Evolutionary conservation across 176 grass and related monocot species (phyloP).

Genomic region (Zea luxurians): DNA sequence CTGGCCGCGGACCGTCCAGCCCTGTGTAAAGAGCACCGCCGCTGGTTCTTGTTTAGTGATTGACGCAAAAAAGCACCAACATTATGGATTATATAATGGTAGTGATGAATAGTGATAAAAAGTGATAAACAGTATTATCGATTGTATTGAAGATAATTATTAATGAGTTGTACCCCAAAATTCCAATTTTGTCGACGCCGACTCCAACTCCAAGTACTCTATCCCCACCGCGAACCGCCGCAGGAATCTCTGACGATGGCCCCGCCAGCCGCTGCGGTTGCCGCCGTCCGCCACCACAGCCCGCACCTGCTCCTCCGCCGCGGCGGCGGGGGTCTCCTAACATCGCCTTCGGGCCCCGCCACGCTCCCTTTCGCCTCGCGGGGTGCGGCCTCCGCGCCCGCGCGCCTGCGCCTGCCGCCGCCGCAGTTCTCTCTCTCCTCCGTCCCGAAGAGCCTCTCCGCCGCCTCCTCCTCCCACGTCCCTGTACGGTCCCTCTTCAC

Average conservation of each 20-base stretch:
- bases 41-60: too few relatives aligned
- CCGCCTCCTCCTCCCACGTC: conserved; percentile 25
- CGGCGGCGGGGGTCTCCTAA: background rate
- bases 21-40: too few relatives aligned
- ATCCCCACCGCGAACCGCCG: background rate
- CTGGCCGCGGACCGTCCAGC: too few relatives aligned
- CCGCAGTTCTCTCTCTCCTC: conserved; percentile 44
- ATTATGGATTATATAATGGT: too few relatives aligned
- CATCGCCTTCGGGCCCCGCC: background rate
- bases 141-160: too few relatives aligned
- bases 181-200: background rate
- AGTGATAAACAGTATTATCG: too few relatives aligned
- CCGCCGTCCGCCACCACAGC: background rate
- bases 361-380: conserved; percentile 37
- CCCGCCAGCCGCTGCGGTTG: conserved; percentile 7
- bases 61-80: too few relatives aligned
- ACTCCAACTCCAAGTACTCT: background rate
- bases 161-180: too few relatives aligned
- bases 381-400: conserved; percentile 15
- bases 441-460: conserved; percentile 46
- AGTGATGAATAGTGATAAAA: too few relatives aligned
- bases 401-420: conserved; percentile 30
- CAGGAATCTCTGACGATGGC: conserved; percentile 46
- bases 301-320: background rate
- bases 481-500: conserved; percentile 68